phyloP scores from a whole-genome alignment of 441 rosid genomes.

The Oxalis stricta region DNA sequence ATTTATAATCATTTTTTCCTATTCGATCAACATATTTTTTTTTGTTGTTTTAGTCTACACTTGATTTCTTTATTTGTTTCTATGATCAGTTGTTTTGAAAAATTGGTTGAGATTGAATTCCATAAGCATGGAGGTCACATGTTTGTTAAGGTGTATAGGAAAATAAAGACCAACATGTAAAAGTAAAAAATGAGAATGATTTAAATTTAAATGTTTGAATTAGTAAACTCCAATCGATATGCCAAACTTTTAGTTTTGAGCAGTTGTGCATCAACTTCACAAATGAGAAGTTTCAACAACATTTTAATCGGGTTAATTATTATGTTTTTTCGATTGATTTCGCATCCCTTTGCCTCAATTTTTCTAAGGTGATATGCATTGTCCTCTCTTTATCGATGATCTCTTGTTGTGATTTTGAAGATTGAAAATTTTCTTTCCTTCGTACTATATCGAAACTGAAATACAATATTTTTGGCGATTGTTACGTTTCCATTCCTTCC shows the following conservation, averaged over 20 bases:
- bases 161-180: slow-evolving; percentile 91
- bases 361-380: too few species aligned
- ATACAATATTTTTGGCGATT: too few species aligned
- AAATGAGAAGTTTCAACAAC: slow-evolving; percentile 98
- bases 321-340: too few species aligned
- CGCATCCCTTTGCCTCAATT: too few species aligned
- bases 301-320: slow-evolving; percentile 90
- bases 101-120: slow-evolving; percentile 98
- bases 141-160: slow-evolving; percentile 99
- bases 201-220: neutral
- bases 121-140: slow-evolving; percentile 98
- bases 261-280: slow-evolving; percentile 99
- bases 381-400: too few species aligned
- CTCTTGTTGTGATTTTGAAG: too few species aligned
- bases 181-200: slow-evolving; percentile 1
- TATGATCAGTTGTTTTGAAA: slow-evolving; percentile 87
- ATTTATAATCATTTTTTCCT: too few species aligned
- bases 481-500: too few species aligned
- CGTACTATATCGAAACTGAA: too few species aligned
- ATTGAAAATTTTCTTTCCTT: too few species aligned
- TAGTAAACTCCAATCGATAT: slow-evolving; percentile 10
- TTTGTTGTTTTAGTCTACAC: too few species aligned
- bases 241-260: slow-evolving; percentile 53
- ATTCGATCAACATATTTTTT: too few species aligned
- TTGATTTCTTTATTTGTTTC: slow-evolving; percentile 8